These are phyloP conservation scores for Trametes meyenii DNA, from an alignment of 768 basidiomycete genomes.

Conservation along the genomic window DNA sequence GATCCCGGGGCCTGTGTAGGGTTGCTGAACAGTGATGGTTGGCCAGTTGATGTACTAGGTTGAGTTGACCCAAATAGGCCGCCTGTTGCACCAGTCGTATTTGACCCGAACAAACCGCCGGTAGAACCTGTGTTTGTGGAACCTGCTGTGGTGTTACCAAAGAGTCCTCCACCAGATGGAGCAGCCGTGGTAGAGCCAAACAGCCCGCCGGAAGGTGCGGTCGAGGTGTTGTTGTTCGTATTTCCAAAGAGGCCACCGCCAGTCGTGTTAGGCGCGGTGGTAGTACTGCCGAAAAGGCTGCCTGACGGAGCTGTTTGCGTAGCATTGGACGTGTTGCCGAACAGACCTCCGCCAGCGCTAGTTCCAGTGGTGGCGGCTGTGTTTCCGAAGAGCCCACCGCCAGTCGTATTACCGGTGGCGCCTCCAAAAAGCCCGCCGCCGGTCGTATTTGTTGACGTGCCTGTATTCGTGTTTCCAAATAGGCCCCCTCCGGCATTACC, in stretches of 20 bases:
- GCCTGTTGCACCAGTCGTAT: constrained; percentile 18
- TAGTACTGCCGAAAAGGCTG: constrained; percentile 32
- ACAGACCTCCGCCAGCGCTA: constrained; percentile 26
- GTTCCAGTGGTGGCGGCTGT: constrained; percentile 9
- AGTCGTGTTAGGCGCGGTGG: constrained; percentile 9
- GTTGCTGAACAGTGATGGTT: constrained; percentile 16
- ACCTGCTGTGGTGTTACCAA: constrained; percentile 21
- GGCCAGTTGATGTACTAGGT: not conserved
- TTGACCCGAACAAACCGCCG: constrained; percentile 16
- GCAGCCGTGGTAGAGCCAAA: constrained; percentile 23
- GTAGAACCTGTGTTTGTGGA: not conserved
- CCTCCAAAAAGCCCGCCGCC: constrained; percentile 33
- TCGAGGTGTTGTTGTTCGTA: constrained; percentile 6
- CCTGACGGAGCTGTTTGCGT: constrained; percentile 18
- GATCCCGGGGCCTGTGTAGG: constrained; percentile 7
- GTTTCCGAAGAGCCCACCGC: constrained; percentile 30
- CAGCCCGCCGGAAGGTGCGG: constrained; percentile 16
- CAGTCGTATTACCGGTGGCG: constrained; percentile 7
- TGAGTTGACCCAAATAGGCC: constrained; percentile 27
- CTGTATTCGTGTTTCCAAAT: constrained; percentile 27
- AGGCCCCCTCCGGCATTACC: constrained; percentile 24
- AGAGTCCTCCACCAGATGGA: constrained; percentile 24
- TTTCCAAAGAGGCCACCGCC: constrained; percentile 30
- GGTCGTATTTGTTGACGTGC: constrained; percentile 12
- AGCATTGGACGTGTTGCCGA: constrained; percentile 14